These are phyloP conservation scores for Pseudogymnoascus sp. DNA, from an alignment of 2,329 filamentous ascomycete species.

Conservation along the genomic window DNA sequence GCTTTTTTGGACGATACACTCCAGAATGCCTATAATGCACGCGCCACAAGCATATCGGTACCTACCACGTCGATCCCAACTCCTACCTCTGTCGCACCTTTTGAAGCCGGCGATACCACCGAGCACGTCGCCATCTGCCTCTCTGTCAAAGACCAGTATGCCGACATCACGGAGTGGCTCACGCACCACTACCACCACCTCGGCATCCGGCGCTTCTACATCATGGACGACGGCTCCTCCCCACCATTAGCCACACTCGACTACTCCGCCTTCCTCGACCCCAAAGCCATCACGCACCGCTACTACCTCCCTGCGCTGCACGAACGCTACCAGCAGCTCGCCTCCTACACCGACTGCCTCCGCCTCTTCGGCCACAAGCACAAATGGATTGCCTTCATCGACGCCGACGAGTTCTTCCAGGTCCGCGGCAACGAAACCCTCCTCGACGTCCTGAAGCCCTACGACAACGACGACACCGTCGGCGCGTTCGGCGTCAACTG, in stretches of 20 bases:
- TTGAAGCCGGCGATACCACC: constrained; percentile 25
- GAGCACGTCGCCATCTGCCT: constrained; percentile 23
- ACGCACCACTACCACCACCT: constrained; percentile 24
- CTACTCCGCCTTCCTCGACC: constrained; percentile 16
- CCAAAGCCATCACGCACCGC: constrained; percentile 19
- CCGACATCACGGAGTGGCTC: constrained; percentile 21
- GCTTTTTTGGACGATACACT: neutral
- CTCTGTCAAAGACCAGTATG: constrained; percentile 18
- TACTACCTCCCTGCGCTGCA: constrained; percentile 15
- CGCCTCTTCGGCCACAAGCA: constrained; percentile 20
- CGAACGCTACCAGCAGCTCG: constrained; percentile 14
- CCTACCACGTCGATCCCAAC: too few relatives aligned
- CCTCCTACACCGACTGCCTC: constrained; percentile 20
- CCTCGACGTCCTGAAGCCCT: constrained; percentile 20
- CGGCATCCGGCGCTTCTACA: constrained; percentile 22
- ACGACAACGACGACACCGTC: constrained; percentile 21
- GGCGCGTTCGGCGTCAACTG: constrained; percentile 28
- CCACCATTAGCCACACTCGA: constrained; percentile 15
- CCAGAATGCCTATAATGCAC: neutral
- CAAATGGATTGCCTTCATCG: constrained; percentile 29
- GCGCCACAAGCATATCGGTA: neutral
- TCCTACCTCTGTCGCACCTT: neutral
- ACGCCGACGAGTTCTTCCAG: constrained; percentile 25
- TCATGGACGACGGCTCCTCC: constrained; percentile 23
- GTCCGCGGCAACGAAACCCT: constrained; percentile 20